Evolutionary conservation across 2,329 filamentous ascomycete species (phyloP).

Genomic region (Paraphoma chrysanthemicola): DNA sequence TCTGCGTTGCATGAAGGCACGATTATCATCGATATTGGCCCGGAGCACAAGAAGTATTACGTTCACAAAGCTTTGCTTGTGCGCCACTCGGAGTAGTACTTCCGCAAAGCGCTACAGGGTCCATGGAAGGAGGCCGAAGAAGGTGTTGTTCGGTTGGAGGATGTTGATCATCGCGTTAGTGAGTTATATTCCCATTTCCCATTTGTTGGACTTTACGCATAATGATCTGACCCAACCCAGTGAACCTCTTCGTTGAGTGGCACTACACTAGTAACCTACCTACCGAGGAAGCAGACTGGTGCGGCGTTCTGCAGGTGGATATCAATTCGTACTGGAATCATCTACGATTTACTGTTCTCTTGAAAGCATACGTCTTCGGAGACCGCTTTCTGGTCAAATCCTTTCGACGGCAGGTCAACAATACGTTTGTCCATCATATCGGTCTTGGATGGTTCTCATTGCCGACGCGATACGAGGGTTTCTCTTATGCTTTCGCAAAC

Average conservation of each 20-base stretch:
- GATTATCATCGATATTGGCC: slow-evolving; percentile 11
- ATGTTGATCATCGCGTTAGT: slow-evolving; percentile 3
- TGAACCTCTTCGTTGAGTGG: background rate
- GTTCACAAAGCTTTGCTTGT: slow-evolving; percentile 16
- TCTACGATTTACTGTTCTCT: no score
- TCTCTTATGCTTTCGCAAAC: background rate
- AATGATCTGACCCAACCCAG: background rate
- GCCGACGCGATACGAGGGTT: background rate
- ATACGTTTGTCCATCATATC: background rate
- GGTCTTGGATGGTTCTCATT: background rate
- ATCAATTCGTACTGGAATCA: no score
- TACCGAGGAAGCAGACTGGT: no score
- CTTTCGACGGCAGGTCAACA: background rate
- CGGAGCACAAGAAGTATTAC: slow-evolving; percentile 7
- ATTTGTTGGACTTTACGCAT: background rate
- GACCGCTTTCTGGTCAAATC: background rate
- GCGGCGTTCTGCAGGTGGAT: no score
- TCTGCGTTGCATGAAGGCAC: no score
- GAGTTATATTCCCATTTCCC: no score
- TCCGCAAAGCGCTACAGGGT: slow-evolving; percentile 13
- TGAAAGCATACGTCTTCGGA: background rate
- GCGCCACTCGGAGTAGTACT: slow-evolving; percentile 19
- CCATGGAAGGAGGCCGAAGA: slow-evolving; percentile 14
- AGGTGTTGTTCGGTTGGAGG: background rate
- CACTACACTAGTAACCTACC: background rate